Conservation (phyloP, 768 basidiomycete genomes). For the Amanita pallidorosea region DNA sequence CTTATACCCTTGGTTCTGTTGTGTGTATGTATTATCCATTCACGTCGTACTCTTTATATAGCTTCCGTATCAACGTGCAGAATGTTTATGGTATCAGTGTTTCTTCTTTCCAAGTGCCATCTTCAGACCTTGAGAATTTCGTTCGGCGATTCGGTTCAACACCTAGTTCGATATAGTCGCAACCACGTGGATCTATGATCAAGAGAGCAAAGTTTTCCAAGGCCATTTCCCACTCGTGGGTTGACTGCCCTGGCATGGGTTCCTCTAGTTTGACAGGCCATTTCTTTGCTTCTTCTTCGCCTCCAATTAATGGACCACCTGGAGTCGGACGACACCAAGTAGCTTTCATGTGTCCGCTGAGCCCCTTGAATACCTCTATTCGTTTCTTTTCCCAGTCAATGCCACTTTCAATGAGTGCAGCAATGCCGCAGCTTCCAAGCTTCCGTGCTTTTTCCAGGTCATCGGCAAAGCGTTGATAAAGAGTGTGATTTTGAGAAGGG, state of each 20-base stretch:
- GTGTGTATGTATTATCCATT: slow-evolving; percentile 10
- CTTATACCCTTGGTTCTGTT: slow-evolving; percentile 1
- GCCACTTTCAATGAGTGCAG: slow-evolving; percentile 24
- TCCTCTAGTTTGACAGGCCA: slow-evolving; percentile 53
- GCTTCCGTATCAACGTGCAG: not conserved
- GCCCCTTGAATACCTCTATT: slow-evolving; percentile 41
- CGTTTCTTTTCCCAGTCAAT: slow-evolving; percentile 65
- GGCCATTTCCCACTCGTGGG: slow-evolving; percentile 39
- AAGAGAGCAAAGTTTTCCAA: slow-evolving; percentile 62
- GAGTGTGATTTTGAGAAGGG: slow-evolving; percentile 31
- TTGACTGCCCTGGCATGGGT: slow-evolving; percentile 32
- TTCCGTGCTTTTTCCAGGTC: slow-evolving; percentile 8
- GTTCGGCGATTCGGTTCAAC: slow-evolving; percentile 49
- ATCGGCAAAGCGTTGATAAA: slow-evolving; percentile 23
- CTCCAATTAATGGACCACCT: slow-evolving; percentile 35
- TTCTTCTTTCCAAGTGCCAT: slow-evolving; percentile 45
- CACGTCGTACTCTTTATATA: not conserved
- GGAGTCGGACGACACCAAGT: slow-evolving; percentile 62
- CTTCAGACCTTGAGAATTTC: slow-evolving; percentile 32
- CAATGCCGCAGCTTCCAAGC: slow-evolving; percentile 13
- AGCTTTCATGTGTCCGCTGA: slow-evolving; percentile 58
- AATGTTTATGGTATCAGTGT: slow-evolving; percentile 48
- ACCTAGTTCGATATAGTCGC: slow-evolving; percentile 60
- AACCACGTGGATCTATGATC: slow-evolving; percentile 55
- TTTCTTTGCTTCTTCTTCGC: slow-evolving; percentile 43